Base-by-base conservation (phyloP, 768 basidiomycete species). In the Cystoderma amianthinum region DNA sequence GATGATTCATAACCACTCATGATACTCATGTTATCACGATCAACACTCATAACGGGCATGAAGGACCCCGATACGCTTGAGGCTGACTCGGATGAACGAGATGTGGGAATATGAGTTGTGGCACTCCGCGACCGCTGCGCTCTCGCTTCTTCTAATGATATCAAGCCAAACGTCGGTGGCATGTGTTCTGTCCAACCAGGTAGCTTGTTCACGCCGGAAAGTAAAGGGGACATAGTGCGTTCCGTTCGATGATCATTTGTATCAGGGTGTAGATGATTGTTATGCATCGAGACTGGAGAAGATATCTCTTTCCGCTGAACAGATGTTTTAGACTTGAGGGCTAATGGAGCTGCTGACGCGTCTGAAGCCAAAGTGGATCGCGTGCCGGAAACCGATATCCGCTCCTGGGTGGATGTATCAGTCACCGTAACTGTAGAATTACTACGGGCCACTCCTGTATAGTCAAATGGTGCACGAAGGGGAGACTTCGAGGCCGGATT, bases 71-170 rank as follows among this genome's bases (percentile, higher is more conserved):
- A 49, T n/a, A n/a, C n/a, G n/a, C n/a, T n/a, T 10, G 48, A 30
- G 43, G 50, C 48, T 38, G 56, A 50, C 35, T 48, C 52, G 36
- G 59, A 53, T 39, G 48, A 47, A 38, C 52, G 50, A 20, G 56
- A 43, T 35, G 60, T 46, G 2, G 57, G 44, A 39, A 50, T 46
- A 35, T 67, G 61, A 15, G 56, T 57, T 3, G 73, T 72, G n/a
- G 60, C 61, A 49, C 68, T 74, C 38, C 82, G 76, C 34, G 74
- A 65, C 38, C 82, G 76, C 54, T 82, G 77, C 10, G 80, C 84
- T 49, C 85, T 77, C 2, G 86, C 86, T 62, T 90, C 84, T 53
- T 88, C 82, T 40, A 89, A 66, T 3, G 84, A 76, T 38, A 89
- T 88, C 28, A 90, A 71, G 21, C 74, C 67, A 47, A 87, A 80